Percentiles rank a stretch among this genome's conserved stretches.
phyloP scores from a whole-genome alignment of 257 asterid genomes.

The Petunia secreta region DNA sequence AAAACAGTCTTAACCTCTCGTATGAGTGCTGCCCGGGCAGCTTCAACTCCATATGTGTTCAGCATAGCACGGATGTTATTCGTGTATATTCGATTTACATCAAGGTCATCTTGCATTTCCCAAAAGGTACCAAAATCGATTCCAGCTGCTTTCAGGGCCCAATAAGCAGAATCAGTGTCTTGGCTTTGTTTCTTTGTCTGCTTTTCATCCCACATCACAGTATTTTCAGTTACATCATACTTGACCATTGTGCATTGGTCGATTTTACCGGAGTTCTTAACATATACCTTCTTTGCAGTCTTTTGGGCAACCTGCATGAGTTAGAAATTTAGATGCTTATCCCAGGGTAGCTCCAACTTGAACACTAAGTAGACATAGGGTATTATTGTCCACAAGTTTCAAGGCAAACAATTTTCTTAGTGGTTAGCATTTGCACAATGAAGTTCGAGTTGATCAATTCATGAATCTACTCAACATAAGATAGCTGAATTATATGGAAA shows the following conservation, averaged over 20 bases:
- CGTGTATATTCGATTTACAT: constrained; percentile 67
- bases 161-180: constrained; percentile 39
- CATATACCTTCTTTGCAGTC: constrained; percentile 73
- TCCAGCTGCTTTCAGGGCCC: constrained; percentile 94
- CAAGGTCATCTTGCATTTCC: constrained; percentile 79
- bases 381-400: not conserved
- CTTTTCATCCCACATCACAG: constrained; percentile 73
- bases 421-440: not conserved
- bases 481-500: not conserved
- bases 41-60: constrained; percentile 86
- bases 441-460: constrained; percentile 18
- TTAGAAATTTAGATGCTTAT: constrained; percentile 8
- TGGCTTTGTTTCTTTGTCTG: constrained; percentile 42
- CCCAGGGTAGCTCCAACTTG: not conserved
- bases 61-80: constrained; percentile 72
- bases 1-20: constrained; percentile 85
- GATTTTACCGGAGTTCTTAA: constrained; percentile 70
- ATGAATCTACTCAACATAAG: constrained; percentile 12
- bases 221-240: constrained; percentile 78
- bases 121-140: constrained; percentile 69
- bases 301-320: constrained; percentile 74
- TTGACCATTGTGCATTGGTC: constrained; percentile 75
- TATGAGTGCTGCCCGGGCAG: constrained; percentile 77
- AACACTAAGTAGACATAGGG: not conserved
- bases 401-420: not conserved